Evolutionary conservation across 2,329 filamentous ascomycete genomes (phyloP), one percentile per base, ranked within the genome.

Genomic region (Pleomassaria siparia): DNA sequence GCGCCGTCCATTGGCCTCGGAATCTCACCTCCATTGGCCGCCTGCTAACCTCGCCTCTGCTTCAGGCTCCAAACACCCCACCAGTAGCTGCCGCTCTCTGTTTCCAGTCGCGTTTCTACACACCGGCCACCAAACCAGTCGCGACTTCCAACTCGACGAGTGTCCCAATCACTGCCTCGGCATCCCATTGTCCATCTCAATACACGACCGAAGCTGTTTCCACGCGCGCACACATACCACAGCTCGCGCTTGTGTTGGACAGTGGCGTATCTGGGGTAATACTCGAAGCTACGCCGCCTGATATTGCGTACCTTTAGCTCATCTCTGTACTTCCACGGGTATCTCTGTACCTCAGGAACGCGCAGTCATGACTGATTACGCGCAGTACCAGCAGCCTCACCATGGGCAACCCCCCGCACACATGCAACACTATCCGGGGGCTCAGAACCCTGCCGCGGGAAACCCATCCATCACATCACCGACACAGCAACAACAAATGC

Each of bases 391-490:
- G 52, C 70, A 73, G 54, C 69, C 72, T 43, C 75, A 77, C 59
- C 74, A 76, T 49, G 63, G 67, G 49, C 72, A 77, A 50, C 66
- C 70, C 44, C 69, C 73, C 43, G 59, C 69, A 47, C 69, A 73
- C 43, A 59, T 73, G 46, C 70, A 71, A 50, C 69, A 64, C 46
- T 73, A 73, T 45, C 63, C 62, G 33, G 64, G 61, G 40, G 60
- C 64, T 25, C 70, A 64, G 40, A 70, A 68, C 40, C 65, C 69
- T 10, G 66, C 60, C 18, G 59, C 62, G 21, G 62, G 66, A 8
- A 71, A 69, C 52, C 53, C 68, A 28, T 75, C 77, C 28, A 88
- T 91, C 74, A 84, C 87, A 28, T 90, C 88, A 24, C 87, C 87
- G 40, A 85, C 86, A 4, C 44, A 47, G 43, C 75, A 76, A 57